phyloP scores from a whole-genome alignment of 1,284 basidiomycete species.

The Sporisorium graminicola region DNA sequence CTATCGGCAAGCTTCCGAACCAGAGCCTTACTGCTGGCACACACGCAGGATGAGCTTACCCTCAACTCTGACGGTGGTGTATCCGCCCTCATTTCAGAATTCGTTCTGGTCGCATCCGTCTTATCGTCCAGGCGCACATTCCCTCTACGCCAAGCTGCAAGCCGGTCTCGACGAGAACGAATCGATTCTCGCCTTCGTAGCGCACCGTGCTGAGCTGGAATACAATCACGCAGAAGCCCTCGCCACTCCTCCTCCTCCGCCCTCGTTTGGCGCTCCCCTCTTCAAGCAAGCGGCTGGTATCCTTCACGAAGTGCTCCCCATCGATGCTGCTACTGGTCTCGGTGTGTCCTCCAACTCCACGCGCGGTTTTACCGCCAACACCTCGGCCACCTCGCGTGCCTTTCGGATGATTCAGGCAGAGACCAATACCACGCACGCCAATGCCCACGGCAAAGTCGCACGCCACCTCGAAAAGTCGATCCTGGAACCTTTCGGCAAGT shows the following conservation, averaged over 20 bases:
- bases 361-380: slow-evolving; percentile 33
- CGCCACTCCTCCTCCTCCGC: slow-evolving; percentile 42
- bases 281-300: slow-evolving; percentile 49
- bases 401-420: slow-evolving; percentile 55
- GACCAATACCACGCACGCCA: slow-evolving; percentile 49
- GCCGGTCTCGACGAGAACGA: slow-evolving; percentile 65
- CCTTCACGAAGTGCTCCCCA: slow-evolving; percentile 39
- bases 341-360: slow-evolving; percentile 13
- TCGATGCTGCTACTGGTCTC: slow-evolving; percentile 14
- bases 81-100: slow-evolving; percentile 61
- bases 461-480: slow-evolving; percentile 54
- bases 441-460: slow-evolving; percentile 56
- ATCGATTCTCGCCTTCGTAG: slow-evolving; percentile 58
- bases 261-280: slow-evolving; percentile 44
- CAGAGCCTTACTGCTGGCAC: background rate
- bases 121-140: slow-evolving; percentile 60
- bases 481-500: slow-evolving; percentile 61
- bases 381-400: slow-evolving; percentile 47
- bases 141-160: slow-evolving; percentile 62
- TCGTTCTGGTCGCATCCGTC: slow-evolving; percentile 67
- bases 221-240: slow-evolving; percentile 55
- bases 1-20: background rate
- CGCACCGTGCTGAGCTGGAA: slow-evolving; percentile 62
- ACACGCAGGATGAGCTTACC: slow-evolving; percentile 56
- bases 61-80: slow-evolving; percentile 55